Base-by-base conservation (phyloP, 1,284 basidiomycete genomes). In the Ustilago sp. region DNA sequence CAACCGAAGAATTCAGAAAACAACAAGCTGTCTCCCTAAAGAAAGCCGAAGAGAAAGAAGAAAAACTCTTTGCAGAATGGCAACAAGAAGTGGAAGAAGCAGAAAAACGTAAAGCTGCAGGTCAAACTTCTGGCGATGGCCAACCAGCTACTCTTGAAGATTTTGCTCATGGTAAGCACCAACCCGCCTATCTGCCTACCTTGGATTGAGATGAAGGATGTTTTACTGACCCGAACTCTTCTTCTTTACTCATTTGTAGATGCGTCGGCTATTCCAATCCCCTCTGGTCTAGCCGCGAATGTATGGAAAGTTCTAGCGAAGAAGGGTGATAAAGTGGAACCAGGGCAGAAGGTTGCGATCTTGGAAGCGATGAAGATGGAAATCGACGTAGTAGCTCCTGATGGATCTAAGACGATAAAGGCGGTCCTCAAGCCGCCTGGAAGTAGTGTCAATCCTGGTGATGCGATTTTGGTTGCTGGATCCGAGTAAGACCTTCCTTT, bases 301-400 rank as follows among this genome's bases (percentile, higher is more conserved):
- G 85, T 92, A 8, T 91, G 89, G 90, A 91, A 90, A 81, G 88
- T 91, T 66, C 87, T 87, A 28, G 88, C 87, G 45, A 76, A 74
- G 15, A 85, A 79, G 2, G 90, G 89, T 8, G 88, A 91, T 60
- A 77, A 83, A 0, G 87, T 91, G 53, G 74, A 86, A n/a, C 86
- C 87, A 0, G 88, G 89, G 13, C 88, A 90, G 31, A 87, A 89
- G 9, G 77, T 91, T 55, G 73, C 90, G 4, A 87, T 92, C 23
- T 87, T 92, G 19, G 91, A 92, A 82, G 91, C 91, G 0, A 92
- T 92, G 92, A 92, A 92, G 86, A 91, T 90, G 3, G 91, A 92
- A 80, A 83, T 86, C 38, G 60, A 63, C 39, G 57, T 69, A 17
- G 51, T 63, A 7, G 68, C 53, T 11, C 68, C 60, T 13, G 61